Conservation (phyloP, 2,329 filamentous ascomycete species). For the Penicillium brevicompactum region DNA sequence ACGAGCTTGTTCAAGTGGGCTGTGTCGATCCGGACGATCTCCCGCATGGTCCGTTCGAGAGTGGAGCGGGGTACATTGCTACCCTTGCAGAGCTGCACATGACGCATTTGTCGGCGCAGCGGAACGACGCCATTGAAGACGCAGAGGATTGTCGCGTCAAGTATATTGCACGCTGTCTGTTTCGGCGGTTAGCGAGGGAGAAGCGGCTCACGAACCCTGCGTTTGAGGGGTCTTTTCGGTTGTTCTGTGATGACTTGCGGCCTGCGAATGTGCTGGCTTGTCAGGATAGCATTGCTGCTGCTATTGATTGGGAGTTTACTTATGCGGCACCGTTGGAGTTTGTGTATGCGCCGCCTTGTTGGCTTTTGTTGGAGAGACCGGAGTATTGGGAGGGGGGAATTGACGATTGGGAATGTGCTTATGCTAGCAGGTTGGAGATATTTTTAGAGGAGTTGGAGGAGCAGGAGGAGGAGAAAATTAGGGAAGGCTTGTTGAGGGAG, state of each 20-base stretch:
- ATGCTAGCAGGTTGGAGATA: constrained; percentile 11
- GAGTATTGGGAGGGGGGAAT: constrained; percentile 23
- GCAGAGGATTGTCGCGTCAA: constrained; percentile 22
- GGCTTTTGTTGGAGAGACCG: constrained; percentile 26
- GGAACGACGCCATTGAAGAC: constrained; percentile 39
- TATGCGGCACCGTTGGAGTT: constrained; percentile 23
- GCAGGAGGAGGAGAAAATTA: background rate
- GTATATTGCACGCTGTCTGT: constrained; percentile 22
- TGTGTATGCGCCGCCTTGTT: constrained; percentile 23
- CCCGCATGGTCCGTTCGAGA: constrained; percentile 22
- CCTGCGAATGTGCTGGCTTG: constrained; percentile 16
- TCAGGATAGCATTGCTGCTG: background rate
- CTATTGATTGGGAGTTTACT: constrained; percentile 24
- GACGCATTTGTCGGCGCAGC: constrained; percentile 41
- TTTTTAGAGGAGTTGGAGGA: constrained; percentile 20
- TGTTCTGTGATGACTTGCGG: constrained; percentile 24
- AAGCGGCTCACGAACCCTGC: constrained; percentile 19
- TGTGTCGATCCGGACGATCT: constrained; percentile 14
- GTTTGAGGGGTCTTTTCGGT: constrained; percentile 15
- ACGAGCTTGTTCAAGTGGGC: constrained; percentile 32
- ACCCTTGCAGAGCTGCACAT: constrained; percentile 48
- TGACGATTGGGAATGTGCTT: constrained; percentile 19
- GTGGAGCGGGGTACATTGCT: constrained; percentile 40
- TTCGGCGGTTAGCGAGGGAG: constrained; percentile 18
- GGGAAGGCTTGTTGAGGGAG: background rate